Evolutionary conservation across 2,329 filamentous ascomycete species (phyloP).

Genomic region (Emydomyces testavorans): DNA sequence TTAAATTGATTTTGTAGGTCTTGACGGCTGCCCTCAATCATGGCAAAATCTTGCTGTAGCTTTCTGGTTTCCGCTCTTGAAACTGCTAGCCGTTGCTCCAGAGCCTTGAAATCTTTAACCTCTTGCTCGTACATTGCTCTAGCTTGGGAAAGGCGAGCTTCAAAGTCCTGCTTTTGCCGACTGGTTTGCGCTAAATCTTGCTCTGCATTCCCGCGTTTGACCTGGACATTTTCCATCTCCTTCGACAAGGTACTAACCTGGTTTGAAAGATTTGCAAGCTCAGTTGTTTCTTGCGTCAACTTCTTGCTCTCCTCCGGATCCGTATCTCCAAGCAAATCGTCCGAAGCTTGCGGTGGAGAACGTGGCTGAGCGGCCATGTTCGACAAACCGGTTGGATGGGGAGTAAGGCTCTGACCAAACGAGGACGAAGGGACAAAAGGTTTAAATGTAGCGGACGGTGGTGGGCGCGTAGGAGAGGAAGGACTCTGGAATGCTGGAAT

Average conservation of each 20-base stretch:
- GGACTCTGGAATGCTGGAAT: constrained; percentile 44
- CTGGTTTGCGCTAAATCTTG: constrained; percentile 70
- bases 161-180: constrained; percentile 85
- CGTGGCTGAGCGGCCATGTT: constrained; percentile 23
- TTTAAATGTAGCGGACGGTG: constrained; percentile 55
- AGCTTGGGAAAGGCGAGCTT: constrained; percentile 75
- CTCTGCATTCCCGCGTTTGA: constrained; percentile 66
- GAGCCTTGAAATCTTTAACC: constrained; percentile 67
- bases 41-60: constrained; percentile 69
- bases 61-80: constrained; percentile 74
- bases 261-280: constrained; percentile 90
- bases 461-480: constrained; percentile 35
- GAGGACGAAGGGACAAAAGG: constrained; percentile 86
- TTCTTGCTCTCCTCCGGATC: constrained; percentile 83
- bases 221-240: constrained; percentile 88
- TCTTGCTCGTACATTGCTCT: constrained; percentile 87
- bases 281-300: constrained; percentile 76
- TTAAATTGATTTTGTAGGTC: constrained; percentile 76
- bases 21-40: constrained; percentile 67
- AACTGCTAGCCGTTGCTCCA: constrained; percentile 69
- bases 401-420: constrained; percentile 72
- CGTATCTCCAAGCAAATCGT: constrained; percentile 82
- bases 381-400: constrained; percentile 61
- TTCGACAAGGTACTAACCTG: constrained; percentile 83
- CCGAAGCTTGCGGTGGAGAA: constrained; percentile 46